Percentiles rank a stretch among this genome's conserved stretches.
Evolutionary conservation across 352 stramenopile genomes (phyloP).

Genomic region (Globisporangium cylindrosporum): DNA sequence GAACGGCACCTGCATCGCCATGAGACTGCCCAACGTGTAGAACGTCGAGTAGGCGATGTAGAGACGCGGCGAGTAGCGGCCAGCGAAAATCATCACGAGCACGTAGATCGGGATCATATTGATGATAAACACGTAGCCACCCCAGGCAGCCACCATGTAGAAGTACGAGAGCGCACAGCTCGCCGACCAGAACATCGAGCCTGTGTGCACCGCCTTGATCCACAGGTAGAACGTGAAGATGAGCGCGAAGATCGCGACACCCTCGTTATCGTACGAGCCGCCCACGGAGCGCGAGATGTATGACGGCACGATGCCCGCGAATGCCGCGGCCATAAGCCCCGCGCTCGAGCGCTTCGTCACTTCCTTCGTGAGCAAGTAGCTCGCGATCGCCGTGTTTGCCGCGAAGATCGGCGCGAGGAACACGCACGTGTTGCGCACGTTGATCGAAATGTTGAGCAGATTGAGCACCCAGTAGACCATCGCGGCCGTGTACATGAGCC

Average conservation of each 20-base stretch:
- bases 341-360: slow-evolving; percentile 88
- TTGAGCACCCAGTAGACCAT: slow-evolving; percentile 90
- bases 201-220: slow-evolving; percentile 92
- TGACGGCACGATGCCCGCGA: slow-evolving; percentile 96
- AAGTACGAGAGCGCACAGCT: slow-evolving; percentile 93
- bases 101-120: slow-evolving; percentile 98
- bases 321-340: slow-evolving; percentile 88
- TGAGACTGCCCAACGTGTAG: slow-evolving; percentile 94
- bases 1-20: slow-evolving; percentile 98
- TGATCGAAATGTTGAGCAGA: slow-evolving; percentile 90
- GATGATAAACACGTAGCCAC: slow-evolving; percentile 99
- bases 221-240: slow-evolving; percentile 98
- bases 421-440: slow-evolving; percentile 91
- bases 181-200: slow-evolving; percentile 84
- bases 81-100: slow-evolving; percentile 90
- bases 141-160: slow-evolving; percentile 97
- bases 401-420: slow-evolving; percentile 91
- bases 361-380: slow-evolving; percentile 90
- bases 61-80: slow-evolving; percentile 91
- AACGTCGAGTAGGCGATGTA: slow-evolving; percentile 98
- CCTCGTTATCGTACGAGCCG: slow-evolving; percentile 98
- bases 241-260: slow-evolving; percentile 97
- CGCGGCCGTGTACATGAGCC: slow-evolving; percentile 89
- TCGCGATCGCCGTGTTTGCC: slow-evolving; percentile 85
- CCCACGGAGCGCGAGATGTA: slow-evolving; percentile 96